Base-by-base conservation (phyloP, 345 rosid genomes). In the Nasturtium officinale region DNA sequence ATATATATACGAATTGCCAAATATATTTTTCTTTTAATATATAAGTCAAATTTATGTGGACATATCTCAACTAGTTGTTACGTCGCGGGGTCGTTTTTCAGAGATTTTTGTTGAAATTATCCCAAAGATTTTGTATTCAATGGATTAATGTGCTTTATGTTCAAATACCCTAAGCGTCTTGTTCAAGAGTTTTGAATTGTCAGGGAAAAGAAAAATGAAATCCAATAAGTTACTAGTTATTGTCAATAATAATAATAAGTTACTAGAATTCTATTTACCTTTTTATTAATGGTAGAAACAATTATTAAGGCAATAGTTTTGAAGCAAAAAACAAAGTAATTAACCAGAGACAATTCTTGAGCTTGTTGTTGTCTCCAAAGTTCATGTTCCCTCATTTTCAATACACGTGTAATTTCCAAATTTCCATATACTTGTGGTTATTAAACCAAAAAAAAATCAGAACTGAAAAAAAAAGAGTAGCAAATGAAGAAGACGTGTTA, bases 351-450 rank as follows among this genome's bases (percentile, higher is more conserved):
- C 62, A 68, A 48, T 17, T 43, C 63, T 17, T 18, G 43, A 45
- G 55, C n/a, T 47, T 63, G 25, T 18, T 54, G 64, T 54, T 37
- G 23, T 70, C 43, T 70, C 51, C 80, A 48, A 63, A 70, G 38
- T 56, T 77, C 55, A 63, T 62, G 65, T 69, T 76, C 75, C 71
- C 59, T 76, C 65, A 15, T 61, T 33, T 43, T 55, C 32, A 75
- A 47, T 11, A 72, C 53, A 28, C 61, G 26, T 47, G 56, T 52
- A 42, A 18, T 23, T 40, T 38, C 4, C 17, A 38, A 42, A 18
- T 23, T 40, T 38, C 4, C 17, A 38, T 38, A 32, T 30, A 1
- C 16, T 43, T 57, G 26, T 30, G 35, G 3, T 23, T 35, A 43
- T n/a, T 9, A 2, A 15, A 26, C 12, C 13, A 7, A 3, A 51